Base-by-base conservation (phyloP, 768 basidiomycete genomes). In the Cystofilobasidium capitatum region DNA sequence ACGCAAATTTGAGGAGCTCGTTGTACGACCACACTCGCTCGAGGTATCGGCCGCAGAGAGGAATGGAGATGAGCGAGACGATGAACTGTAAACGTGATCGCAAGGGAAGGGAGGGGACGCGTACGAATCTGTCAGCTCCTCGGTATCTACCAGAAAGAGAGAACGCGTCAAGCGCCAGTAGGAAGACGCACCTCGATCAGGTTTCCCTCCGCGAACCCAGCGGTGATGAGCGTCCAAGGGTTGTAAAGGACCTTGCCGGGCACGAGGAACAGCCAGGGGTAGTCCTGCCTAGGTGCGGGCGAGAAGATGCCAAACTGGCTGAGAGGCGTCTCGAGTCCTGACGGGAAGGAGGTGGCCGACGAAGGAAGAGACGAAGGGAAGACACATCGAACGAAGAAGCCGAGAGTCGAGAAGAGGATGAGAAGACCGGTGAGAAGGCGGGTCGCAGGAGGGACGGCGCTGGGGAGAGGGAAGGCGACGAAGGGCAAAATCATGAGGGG, bases 171-270 rank as follows among this genome's bases (percentile, higher is more conserved):
- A 35, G n/a, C 8, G n/a, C 26, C 26, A 20, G 10, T 36, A 31
- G 33, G 29, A 29, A 22, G 35, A 81, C 87, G 73, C 65, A 91
- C 96, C 84, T 93, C 92, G 66, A 88, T 78, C 64, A 92, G 72
- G 69, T 82, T 86, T 57, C 85, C 84, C 79, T 99, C 96, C 22
- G 96, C 88, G 69, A 92, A 83, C 24, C 85, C 87, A 3, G 89
- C 87, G 6, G 88, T 92, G n/a, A 91, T 78, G 71, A 98, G 82
- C 3, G 91, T 91, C 96, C 96, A 99, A 55, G 94, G 94, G 70
- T 86, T 85, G 76, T 86, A 89, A 36, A 91, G 72, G 72, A 86
- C 86, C 47, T 83, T 82, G 17, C 91, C 92, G 6, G 92, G 92
- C 14, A 89, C 81, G 68, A 93, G 79, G 8, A 86, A 85, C 73